Percentiles rank a stretch among this genome's conserved stretches.
These are phyloP conservation scores for Pterulicium gracile DNA, from an alignment of 1,284 basidiomycete genomes.

Conservation along the genomic window DNA sequence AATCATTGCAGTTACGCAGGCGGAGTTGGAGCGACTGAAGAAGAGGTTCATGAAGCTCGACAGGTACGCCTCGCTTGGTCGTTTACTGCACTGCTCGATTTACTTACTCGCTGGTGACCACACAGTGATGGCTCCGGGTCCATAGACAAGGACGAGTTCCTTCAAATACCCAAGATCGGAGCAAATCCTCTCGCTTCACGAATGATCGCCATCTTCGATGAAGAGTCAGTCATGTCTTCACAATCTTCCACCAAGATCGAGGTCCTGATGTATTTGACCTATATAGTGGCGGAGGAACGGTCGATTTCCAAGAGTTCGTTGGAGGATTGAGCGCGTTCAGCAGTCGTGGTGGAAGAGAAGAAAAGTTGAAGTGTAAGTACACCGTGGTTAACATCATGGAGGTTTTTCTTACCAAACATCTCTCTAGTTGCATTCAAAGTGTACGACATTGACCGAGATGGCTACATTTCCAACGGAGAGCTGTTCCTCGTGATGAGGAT, in stretches of 20 bases:
- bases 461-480: conserved; percentile 97
- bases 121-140: conserved; percentile 88
- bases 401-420: conserved; percentile 7
- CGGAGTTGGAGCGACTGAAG: conserved; percentile 89
- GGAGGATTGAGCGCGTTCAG: conserved; percentile 96
- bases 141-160: conserved; percentile 97
- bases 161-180: conserved; percentile 98
- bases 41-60: conserved; percentile 99
- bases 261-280: conserved; percentile 2
- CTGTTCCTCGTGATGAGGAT: conserved; percentile 98
- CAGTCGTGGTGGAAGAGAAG: conserved; percentile 90
- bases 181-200: conserved; percentile 94
- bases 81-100: neutral
- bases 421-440: conserved; percentile 92
- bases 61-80: conserved; percentile 33
- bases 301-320: conserved; percentile 99
- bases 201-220: conserved; percentile 99
- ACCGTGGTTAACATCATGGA: conserved; percentile 3
- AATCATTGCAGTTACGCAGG: conserved; percentile 64
- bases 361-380: conserved; percentile 86
- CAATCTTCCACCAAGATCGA: conserved; percentile 1
- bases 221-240: conserved; percentile 62
- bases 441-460: conserved; percentile 97
- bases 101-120: neutral
- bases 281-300: conserved; percentile 86